phyloP scores from a whole-genome alignment of 139 green algal genomes.

The Chlorella ohadii region DNA sequence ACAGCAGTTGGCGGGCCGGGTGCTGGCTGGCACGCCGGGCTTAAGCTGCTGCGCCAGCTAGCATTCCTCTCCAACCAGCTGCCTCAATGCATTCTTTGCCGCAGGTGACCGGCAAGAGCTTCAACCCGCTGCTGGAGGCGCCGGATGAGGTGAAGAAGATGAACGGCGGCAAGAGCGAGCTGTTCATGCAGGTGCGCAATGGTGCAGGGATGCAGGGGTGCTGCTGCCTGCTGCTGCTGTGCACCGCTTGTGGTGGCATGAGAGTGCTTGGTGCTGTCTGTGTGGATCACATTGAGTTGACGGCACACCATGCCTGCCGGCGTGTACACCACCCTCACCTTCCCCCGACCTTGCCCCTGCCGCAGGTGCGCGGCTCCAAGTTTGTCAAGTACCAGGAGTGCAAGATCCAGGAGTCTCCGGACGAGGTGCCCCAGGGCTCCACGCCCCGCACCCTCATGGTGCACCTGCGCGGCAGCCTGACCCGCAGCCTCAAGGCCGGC shows the following conservation, averaged over 20 bases:
- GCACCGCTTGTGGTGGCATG: background rate
- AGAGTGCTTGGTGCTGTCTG: background rate
- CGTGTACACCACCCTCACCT: too few species aligned
- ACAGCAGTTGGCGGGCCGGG: too few species aligned
- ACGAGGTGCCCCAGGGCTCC: constrained; percentile 83
- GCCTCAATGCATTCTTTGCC: too few species aligned
- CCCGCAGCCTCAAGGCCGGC: constrained; percentile 84
- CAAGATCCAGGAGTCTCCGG: constrained; percentile 72
- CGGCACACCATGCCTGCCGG: too few species aligned
- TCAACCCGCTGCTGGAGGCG: constrained; percentile 78
- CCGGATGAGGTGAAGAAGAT: constrained; percentile 37
- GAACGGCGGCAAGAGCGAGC: constrained; percentile 45
- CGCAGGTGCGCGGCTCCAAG: constrained; percentile 89
- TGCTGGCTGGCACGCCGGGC: too few species aligned
- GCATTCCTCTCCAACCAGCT: too few species aligned
- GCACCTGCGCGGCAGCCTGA: constrained; percentile 89
- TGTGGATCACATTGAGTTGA: too few species aligned
- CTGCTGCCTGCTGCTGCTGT: background rate
- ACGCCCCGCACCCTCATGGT: constrained; percentile 93
- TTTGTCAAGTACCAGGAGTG: constrained; percentile 97
- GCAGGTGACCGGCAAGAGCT: constrained; percentile 65
- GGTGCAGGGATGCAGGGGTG: background rate
- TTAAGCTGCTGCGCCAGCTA: too few species aligned
- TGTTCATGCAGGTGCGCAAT: constrained; percentile 38
- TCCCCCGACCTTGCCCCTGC: constrained; percentile 20